These are phyloP conservation scores for Fusarium pseudoanthophilum DNA, from an alignment of 2,329 filamentous ascomycete genomes.

Conservation along the genomic window DNA sequence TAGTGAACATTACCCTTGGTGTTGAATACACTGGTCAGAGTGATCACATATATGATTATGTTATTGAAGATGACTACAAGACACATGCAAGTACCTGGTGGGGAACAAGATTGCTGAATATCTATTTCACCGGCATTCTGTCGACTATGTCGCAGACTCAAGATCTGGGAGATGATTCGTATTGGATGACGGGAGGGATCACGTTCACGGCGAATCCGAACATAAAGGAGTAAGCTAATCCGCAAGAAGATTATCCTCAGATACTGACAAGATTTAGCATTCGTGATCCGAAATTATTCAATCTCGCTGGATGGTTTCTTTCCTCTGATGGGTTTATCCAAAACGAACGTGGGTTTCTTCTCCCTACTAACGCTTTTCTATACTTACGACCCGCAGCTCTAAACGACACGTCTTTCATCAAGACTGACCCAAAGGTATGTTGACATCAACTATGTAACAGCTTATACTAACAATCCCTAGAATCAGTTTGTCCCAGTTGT, in stretches of 20 bases:
- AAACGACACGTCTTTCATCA: neutral
- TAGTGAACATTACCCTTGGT: constrained; percentile 13
- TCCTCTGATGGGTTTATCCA: neutral
- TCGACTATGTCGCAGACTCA: constrained; percentile 11
- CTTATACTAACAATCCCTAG: neutral
- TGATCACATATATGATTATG: constrained; percentile 14
- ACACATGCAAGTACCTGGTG: constrained; percentile 25
- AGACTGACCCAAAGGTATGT: neutral
- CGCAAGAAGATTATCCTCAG: accelerated
- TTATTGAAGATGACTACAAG: constrained; percentile 18
- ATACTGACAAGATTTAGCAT: neutral
- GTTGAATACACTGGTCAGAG: constrained; percentile 6
- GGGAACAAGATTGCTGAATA: constrained; percentile 26
- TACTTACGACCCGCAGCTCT: neutral
- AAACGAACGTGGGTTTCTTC: neutral
- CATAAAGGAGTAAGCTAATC: neutral
- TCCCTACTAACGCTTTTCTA: too few species aligned
- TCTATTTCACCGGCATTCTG: constrained; percentile 10
- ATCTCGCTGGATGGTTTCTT: constrained; percentile 7
- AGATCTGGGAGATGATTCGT: neutral
- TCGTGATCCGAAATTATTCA: neutral
- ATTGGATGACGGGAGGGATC: constrained; percentile 9
- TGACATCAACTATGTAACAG: accelerated
- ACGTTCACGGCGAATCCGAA: neutral
- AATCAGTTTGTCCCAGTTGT: neutral